Base-by-base conservation (phyloP, 2,329 filamentous ascomycete species). In the Neopestalotiopsis clavispora region DNA sequence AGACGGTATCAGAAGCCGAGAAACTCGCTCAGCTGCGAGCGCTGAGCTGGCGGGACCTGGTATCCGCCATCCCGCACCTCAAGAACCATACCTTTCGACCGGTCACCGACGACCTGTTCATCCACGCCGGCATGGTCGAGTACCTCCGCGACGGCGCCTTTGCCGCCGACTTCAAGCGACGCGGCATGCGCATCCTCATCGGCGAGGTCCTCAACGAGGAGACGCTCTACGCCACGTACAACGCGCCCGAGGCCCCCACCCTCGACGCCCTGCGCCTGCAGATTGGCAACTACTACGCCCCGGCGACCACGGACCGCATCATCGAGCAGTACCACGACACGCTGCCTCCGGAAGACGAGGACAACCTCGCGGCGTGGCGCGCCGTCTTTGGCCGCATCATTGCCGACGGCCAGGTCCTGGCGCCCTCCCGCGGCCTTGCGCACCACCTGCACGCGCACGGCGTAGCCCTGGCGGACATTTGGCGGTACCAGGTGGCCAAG, bases 81-180 rank as follows among this genome's bases (percentile, higher is more conserved):
- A 78, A 83, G 67, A 77, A 82, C 60, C 83, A 85, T 69, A 85
- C 83, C 0, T 85, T 84, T 75, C 80, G 83, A 1, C 80, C 82
- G 1, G 77, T 83, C 5, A 85, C 82, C 0, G 82, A 85, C 61
- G 76, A 77, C 7, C 40, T 79, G 1, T 84, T 85, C 68, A 77
- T 84, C 20, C 77, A 78, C 9, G 68, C 74, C 0, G 78, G 76
- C 0, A 80, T 84, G 71, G 76, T 80, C 1, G 74, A 80, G 0
- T 83, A 84, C 23, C 73, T 82, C 13, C 75, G 76, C 38, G 76
- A 75, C 58, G 78, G 78, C 0, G 70, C 67, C 0, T 83, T 84
- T 62, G 80, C 83, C 0, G 69, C 73, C 1, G 75, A 80, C 38
- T 83, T 84, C 67, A 78, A 75, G 32, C 68, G 67, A 4, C 73